Conservation (phyloP, 164 flowering plant species). For the Stephania japonica region DNA sequence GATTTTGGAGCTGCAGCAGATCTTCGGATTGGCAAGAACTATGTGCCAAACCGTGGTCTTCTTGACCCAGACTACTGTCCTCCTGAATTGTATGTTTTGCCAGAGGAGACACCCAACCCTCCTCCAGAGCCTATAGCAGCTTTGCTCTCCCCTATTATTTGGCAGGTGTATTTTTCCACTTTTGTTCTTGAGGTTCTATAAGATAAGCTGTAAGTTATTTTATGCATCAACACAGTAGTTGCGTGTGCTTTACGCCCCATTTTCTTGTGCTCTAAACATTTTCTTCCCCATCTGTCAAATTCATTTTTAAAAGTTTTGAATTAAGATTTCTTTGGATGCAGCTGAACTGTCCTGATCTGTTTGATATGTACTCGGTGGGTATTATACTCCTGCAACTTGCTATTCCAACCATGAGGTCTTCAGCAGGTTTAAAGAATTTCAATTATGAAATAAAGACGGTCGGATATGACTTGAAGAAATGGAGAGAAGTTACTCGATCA, state of each 20-base stretch:
- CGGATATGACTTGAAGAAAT: slow-evolving; percentile 67
- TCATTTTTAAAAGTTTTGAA: neutral
- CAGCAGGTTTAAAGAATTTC: slow-evolving; percentile 78
- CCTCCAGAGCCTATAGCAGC: slow-evolving; percentile 98
- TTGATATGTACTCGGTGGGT: slow-evolving; percentile 95
- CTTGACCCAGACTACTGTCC: slow-evolving; percentile 97
- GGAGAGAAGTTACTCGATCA: slow-evolving; percentile 71
- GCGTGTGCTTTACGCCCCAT: too few relatives aligned
- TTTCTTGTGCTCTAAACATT: too few relatives aligned
- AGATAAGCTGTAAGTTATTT: neutral
- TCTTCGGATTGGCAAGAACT: slow-evolving; percentile 92
- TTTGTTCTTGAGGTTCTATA: neutral
- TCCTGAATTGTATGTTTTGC: slow-evolving; percentile 87
- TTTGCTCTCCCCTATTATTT: slow-evolving; percentile 76
- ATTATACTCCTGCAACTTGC: slow-evolving; percentile 94
- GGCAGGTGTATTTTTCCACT: slow-evolving; percentile 58
- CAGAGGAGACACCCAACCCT: slow-evolving; percentile 92
- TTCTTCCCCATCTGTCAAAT: too few relatives aligned
- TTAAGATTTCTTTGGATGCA: slow-evolving; percentile 30
- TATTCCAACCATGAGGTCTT: slow-evolving; percentile 66
- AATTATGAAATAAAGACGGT: slow-evolving; percentile 57
- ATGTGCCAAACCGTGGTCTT: slow-evolving; percentile 56
- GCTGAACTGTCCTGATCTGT: slow-evolving; percentile 96
- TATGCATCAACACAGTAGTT: neutral
- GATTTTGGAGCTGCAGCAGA: slow-evolving; percentile 98